phyloP scores from a whole-genome alignment of 2,329 filamentous ascomycete species.

The Sarocladiaceae sp. region DNA sequence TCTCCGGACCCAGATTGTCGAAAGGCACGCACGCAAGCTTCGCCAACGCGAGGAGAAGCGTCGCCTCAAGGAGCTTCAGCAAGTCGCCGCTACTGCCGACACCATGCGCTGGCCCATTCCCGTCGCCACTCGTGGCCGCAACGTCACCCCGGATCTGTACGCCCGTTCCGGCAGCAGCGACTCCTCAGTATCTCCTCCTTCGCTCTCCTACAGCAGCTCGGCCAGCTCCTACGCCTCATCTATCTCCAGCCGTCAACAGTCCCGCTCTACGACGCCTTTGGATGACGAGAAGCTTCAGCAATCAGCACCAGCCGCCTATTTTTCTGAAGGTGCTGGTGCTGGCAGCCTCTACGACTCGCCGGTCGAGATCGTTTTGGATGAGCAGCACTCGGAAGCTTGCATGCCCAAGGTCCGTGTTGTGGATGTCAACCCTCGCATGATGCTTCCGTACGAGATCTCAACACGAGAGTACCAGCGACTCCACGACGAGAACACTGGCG shows the following conservation, averaged over 20 bases:
- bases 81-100: constrained; percentile 21
- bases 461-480: constrained; percentile 47
- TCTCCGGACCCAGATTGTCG: constrained; percentile 60
- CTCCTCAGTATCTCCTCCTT: constrained; percentile 37
- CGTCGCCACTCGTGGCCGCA: constrained; percentile 39
- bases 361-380: constrained; percentile 39
- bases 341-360: constrained; percentile 47
- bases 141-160: constrained; percentile 35
- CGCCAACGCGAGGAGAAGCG: constrained; percentile 43
- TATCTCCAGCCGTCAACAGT: constrained; percentile 43
- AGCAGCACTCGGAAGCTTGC: constrained; percentile 22
- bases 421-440: constrained; percentile 11
- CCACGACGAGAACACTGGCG: constrained; percentile 39
- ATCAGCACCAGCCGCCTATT: constrained; percentile 33
- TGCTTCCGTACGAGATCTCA: constrained; percentile 54
- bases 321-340: constrained; percentile 26
- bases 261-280: constrained; percentile 49
- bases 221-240: constrained; percentile 47
- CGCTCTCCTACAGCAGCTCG: constrained; percentile 45
- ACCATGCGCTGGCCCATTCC: constrained; percentile 38
- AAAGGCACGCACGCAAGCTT: constrained; percentile 46
- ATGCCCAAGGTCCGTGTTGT: constrained; percentile 26
- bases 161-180: constrained; percentile 26
- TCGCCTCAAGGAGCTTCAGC: constrained; percentile 32
- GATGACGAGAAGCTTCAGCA: constrained; percentile 27